Evolutionary conservation across 139 green algal species (phyloP), one percentile per base, ranked within the genome.

Genomic region (Chlamydomonas sp.): DNA sequence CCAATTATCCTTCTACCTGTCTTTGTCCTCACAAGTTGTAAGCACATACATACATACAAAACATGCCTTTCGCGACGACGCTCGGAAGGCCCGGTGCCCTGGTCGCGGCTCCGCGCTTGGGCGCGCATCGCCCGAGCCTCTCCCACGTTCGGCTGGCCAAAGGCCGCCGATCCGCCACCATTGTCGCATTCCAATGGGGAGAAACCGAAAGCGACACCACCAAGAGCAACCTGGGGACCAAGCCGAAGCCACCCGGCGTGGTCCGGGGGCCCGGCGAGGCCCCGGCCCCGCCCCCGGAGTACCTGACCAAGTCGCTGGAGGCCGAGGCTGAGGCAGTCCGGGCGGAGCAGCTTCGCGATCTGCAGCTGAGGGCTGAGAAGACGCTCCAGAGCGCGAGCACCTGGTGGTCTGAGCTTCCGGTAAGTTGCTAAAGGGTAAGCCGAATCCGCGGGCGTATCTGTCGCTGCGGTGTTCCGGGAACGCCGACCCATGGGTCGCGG

Each of bases 121-220:
- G 31, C 31, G 31, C 31, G 31, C 31, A 49, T 49, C 31, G 31
- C 31, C 31, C 31, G 31, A 49, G 31, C 31, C 31, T 49, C 31
- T 49, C 31, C 31, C 31, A 49, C 31, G 31, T 49, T 49, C 31
- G 31, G 31, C 31, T 49, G 31, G 31, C 31, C 31, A 49, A 49
- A 49, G 31, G 31, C 31, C 31, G 31, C 31, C 31, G 31, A 69
- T 69, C n/a, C 64, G n/a, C 79, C 10, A 63, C 10, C 81, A 60
- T 86, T 17, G 20, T 86, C 7, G 68, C 69, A 17, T 86, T 86
- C 7, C 67, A 61, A 3, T 79, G 69, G 81, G 81, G 69, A 5
- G 69, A 68, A 1, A 3, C 16, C 68, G 8, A 8, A 69, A 31
- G 61, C 68, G 61, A 4, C 69, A 69, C 68, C 67, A 71, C 15